Base-by-base conservation (phyloP, 768 basidiomycete species). In the Cystofilobasidium ferigula region DNA sequence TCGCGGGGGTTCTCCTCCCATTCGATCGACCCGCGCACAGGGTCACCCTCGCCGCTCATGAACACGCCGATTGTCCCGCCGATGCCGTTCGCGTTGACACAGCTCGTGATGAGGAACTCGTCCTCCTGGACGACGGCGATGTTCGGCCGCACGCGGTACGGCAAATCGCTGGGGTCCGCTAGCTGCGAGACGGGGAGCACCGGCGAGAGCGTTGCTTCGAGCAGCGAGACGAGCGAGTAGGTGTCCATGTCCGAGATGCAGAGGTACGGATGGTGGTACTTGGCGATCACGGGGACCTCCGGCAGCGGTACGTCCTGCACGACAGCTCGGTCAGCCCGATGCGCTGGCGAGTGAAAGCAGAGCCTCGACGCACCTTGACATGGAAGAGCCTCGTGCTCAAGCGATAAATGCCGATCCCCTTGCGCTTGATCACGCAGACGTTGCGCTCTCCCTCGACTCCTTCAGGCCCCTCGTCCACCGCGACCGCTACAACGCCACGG, bases 401-500 rank as follows among this genome's bases (percentile, higher is more conserved):
- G 43, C 69, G 68, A 48, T 74, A 75, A n/a, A 77, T 71, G n/a
- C 73, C 74, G n/a, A 79, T 62, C 3, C 71, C 73, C 54, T 71
- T 72, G 14, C 76, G 65, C 57, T 77, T 72, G 53, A 78, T 74
- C 2, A 74, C 72, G 22, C 74, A 72, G 4, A 79, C 59, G 4
- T 73, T 73, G 67, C 77, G 74, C 26, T 74, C 73, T 1, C 69
- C 22, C 62, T 66, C 48, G 28, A 51, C 3, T 70, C 74, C 26
- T 69, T 71, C 16, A 69, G 57, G 9, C 80, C 73, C 74, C 63
- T 92, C 84, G 72, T 98, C 93, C 0, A 95, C 84, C 0, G 90
- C 84, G 69, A 94, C 84, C 0, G 86, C 79, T 24, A 87, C 77
- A 5, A 89, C 86, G 66, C 92, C 85, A 53, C 90, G 82, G 28